Evolutionary conservation across 768 basidiomycete genomes (phyloP).

Genomic region (Collybiopsis confluens): DNA sequence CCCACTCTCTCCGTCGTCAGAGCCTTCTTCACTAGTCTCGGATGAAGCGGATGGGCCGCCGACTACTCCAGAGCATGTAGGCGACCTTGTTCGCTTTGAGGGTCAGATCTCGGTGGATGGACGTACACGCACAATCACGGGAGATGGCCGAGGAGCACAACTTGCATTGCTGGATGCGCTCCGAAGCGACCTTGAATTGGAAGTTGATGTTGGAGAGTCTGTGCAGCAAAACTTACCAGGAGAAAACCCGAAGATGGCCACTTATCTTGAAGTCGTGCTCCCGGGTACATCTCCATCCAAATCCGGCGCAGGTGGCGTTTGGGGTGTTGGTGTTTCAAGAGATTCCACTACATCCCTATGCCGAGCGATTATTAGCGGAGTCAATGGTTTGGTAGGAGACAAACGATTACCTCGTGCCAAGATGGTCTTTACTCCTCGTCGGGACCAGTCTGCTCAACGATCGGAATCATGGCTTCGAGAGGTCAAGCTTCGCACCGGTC

Average conservation of each 20-base stretch:
- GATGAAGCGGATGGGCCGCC: constrained; percentile 36
- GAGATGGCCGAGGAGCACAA: constrained; percentile 77
- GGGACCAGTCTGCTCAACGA: background rate
- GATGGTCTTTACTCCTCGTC: constrained; percentile 16
- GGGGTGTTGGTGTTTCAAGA: constrained; percentile 76
- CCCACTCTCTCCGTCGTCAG: constrained; percentile 35
- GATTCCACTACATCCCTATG: constrained; percentile 71
- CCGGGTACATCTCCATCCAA: constrained; percentile 42
- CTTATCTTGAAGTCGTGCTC: constrained; percentile 70
- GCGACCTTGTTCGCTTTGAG: constrained; percentile 43
- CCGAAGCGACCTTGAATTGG: constrained; percentile 54
- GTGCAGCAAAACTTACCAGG: constrained; percentile 48
- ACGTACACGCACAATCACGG: constrained; percentile 55
- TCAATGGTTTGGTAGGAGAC: constrained; percentile 56
- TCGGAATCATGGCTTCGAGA: constrained; percentile 6
- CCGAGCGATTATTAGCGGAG: constrained; percentile 71
- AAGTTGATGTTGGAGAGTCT: constrained; percentile 68
- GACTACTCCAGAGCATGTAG: constrained; percentile 12
- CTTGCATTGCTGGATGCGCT: constrained; percentile 77
- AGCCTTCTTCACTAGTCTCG: constrained; percentile 31
- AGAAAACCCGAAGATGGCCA: constrained; percentile 63
- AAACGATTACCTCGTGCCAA: constrained; percentile 37
- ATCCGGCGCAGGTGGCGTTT: constrained; percentile 46
- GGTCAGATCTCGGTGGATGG: constrained; percentile 71
- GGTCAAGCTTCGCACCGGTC: constrained; percentile 7